Evolutionary conservation across 2,329 filamentous ascomycete species (phyloP).

Genomic region (Drechslerella coelobrocha): DNA sequence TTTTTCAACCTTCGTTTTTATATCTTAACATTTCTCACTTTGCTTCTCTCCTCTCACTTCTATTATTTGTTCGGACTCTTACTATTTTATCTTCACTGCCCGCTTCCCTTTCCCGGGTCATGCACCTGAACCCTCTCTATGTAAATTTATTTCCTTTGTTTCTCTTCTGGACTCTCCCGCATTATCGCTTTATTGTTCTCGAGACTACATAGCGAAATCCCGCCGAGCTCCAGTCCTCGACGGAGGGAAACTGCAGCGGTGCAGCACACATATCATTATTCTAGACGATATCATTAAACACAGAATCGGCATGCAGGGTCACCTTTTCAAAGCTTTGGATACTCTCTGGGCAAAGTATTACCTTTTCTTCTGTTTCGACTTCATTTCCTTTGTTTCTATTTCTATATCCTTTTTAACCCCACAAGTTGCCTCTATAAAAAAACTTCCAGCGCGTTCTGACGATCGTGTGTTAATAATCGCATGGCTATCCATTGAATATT

Average conservation of each 20-base stretch:
- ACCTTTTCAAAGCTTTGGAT: conserved; percentile 6
- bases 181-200: not conserved
- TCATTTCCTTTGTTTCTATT: conserved; percentile 12
- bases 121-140: not conserved
- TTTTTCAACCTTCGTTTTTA: conserved; percentile 4
- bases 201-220: conserved; percentile 4
- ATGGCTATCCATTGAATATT: conserved; percentile 6
- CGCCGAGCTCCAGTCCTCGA: conserved; percentile 2
- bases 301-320: conserved; percentile 2
- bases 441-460: not conserved
- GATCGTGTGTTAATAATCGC: conserved; percentile 10
- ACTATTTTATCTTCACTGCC: not conserved
- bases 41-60: conserved; percentile 14
- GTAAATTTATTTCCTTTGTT: conserved; percentile 8
- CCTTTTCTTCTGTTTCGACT: not conserved
- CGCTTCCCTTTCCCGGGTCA: not conserved
- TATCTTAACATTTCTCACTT: conserved; percentile 1
- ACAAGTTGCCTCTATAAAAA: conserved; percentile 1
- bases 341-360: conserved; percentile 6
- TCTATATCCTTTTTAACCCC: conserved; percentile 6
- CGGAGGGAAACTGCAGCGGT: not conserved
- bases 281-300: conserved; percentile 8
- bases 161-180: not conserved
- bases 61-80: conserved; percentile 3
- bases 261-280: conserved; percentile 3